Percentiles rank a stretch among this genome's conserved stretches.
These are phyloP conservation scores for Moringa oleifera DNA, from an alignment of 345 rosid genomes.

Conservation along the genomic window DNA sequence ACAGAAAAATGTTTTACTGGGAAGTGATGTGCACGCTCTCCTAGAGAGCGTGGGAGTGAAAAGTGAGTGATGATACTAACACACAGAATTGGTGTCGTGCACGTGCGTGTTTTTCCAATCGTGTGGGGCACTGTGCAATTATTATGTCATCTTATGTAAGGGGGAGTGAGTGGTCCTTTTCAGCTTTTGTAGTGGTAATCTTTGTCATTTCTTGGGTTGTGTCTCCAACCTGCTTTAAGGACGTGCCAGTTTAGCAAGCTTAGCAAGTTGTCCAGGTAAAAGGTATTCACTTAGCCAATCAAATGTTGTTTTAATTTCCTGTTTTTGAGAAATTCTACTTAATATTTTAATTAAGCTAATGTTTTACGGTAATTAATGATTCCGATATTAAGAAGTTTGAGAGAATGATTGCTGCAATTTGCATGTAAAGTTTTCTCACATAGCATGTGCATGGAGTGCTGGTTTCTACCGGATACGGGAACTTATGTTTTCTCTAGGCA, in stretches of 20 bases:
- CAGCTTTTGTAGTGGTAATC: conserved; percentile 10
- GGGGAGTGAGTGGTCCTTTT: conserved; percentile 14
- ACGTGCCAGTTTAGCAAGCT: neutral
- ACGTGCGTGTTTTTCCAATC: conserved; percentile 22
- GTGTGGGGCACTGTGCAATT: conserved; percentile 15
- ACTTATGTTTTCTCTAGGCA: too few relatives aligned
- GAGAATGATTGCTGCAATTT: too few relatives aligned
- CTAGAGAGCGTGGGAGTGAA: conserved; percentile 9
- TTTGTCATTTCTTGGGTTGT: conserved; percentile 13
- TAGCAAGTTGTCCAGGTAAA: conserved; percentile 2
- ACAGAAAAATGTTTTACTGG: neutral
- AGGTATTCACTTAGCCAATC: neutral
- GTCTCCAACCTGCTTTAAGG: neutral
- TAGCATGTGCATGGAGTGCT: too few relatives aligned
- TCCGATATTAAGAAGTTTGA: too few relatives aligned
- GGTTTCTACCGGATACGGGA: too few relatives aligned
- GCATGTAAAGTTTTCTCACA: too few relatives aligned
- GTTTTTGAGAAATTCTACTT: conserved; percentile 24
- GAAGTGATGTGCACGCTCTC: conserved; percentile 14
- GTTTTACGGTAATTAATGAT: neutral
- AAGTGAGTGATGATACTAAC: conserved; percentile 4
- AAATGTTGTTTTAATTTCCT: conserved; percentile 10
- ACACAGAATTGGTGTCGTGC: conserved; percentile 12
- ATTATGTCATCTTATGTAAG: conserved; percentile 2
- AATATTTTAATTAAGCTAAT: conserved; percentile 8